Evolutionary conservation across 176 grass and related monocot species (phyloP), one percentile per base, ranked within the genome.

Genomic region (Oryza nivara): DNA sequence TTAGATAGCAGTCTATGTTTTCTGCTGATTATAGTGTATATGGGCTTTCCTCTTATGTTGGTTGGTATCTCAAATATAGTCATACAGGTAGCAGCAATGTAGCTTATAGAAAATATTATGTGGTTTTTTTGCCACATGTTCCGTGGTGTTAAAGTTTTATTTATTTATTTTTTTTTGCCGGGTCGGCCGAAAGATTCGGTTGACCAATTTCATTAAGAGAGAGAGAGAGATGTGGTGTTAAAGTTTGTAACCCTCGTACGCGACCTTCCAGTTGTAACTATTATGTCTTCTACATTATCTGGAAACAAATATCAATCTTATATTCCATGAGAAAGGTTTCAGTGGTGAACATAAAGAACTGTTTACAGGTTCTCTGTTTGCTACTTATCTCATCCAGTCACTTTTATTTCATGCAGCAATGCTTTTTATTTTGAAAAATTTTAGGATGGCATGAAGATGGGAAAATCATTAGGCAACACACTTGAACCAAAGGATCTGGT

Each of bases 391-490:
- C 79, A 77, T 82, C 72, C 43, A 80, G 44, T 58, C 40, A 80
- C 43, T 89, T 85, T 82, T 76, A 86, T 76, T 90, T 94, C 85
- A 92, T 82, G 85, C 45, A 86, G 60, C 52, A 71, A 61, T 88
- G 26, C 7, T 69, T 90, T 88, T 82, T 89, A 74, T 94, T 87
- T 86, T 94, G 71, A 85, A 92, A 92, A 91, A 92, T 91, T 87
- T 80, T 91, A 98, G 96, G 96, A 95, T 92, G 96, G 96, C 81
- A 85, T 92, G 96, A 98, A 98, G 77, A 98, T 98, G 96, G 96
- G 96, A 20, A 98, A 98, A 88, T 98, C 96, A 80, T 78, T 98
- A 78, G 96, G 96, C 72, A 98, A 98, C 86, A 98, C 93, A 68
- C 91, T 98, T 77, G 96, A 98, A 84, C 96, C 93, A 22, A 98